Percentiles rank a stretch among this genome's conserved stretches.
Conservation (phyloP, 257 asterid genomes). For the Petunia secreta region DNA sequence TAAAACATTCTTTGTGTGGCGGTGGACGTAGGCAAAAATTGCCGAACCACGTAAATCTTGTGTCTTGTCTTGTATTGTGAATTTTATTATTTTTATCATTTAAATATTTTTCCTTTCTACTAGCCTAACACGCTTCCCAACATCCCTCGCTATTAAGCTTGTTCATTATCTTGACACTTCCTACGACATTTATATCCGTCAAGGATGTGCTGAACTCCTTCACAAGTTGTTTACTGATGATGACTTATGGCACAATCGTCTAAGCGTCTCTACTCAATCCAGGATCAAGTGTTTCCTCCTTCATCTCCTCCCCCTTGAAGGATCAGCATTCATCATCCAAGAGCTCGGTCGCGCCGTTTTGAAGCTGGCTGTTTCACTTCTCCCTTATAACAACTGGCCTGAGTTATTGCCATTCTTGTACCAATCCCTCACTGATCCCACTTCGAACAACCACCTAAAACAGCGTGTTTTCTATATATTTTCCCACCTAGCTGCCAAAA, state of each 20-base stretch:
- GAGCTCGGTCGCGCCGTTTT: slow-evolving; percentile 85
- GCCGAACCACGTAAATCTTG: too few species aligned
- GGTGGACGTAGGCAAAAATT: too few species aligned
- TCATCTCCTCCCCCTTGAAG: slow-evolving; percentile 64
- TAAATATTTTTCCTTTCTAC: too few species aligned
- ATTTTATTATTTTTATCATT: too few species aligned
- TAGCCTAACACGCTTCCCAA: background rate
- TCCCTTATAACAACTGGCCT: slow-evolving; percentile 68
- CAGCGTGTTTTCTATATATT: slow-evolving; percentile 65
- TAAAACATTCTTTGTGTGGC: too few species aligned
- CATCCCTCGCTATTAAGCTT: slow-evolving; percentile 68
- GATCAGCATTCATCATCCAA: slow-evolving; percentile 51
- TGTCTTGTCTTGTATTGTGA: too few species aligned
- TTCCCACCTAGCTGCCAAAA: slow-evolving; percentile 76
- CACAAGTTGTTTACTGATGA: slow-evolving; percentile 79
- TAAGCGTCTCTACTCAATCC: slow-evolving; percentile 55
- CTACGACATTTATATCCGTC: slow-evolving; percentile 58
- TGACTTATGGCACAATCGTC: slow-evolving; percentile 80
- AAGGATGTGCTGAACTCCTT: slow-evolving; percentile 31
- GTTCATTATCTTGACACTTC: slow-evolving; percentile 64
- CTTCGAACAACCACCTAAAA: slow-evolving; percentile 65
- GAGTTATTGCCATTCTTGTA: slow-evolving; percentile 53
- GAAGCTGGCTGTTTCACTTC: slow-evolving; percentile 78
- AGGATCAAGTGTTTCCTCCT: slow-evolving; percentile 57
- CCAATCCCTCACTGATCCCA: slow-evolving; percentile 72